Percentiles rank a stretch among this genome's conserved stretches.
These are phyloP conservation scores for Tolypocladium guangdongense DNA, from an alignment of 2,329 filamentous ascomycete species.

Conservation along the genomic window DNA sequence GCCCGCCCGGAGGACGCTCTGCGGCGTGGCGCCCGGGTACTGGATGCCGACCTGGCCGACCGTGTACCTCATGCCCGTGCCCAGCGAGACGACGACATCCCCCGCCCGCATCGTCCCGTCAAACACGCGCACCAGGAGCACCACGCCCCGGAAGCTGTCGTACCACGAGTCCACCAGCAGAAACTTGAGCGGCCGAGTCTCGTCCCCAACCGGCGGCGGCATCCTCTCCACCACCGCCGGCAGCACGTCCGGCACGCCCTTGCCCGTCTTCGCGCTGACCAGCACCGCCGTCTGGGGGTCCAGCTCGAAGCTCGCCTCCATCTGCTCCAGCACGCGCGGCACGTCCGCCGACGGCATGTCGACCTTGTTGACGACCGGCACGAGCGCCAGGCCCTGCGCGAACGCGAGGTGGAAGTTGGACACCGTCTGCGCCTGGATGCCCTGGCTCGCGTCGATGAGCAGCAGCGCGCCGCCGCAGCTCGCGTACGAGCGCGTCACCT, in stretches of 20 bases:
- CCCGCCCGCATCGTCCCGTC: conserved; percentile 76
- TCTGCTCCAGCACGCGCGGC: conserved; percentile 75
- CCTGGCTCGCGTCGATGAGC: conserved; percentile 91
- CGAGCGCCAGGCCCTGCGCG: conserved; percentile 72
- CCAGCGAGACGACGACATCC: conserved; percentile 78
- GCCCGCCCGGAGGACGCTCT: conserved; percentile 70
- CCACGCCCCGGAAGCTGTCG: conserved; percentile 87
- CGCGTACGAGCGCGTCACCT: conserved; percentile 91
- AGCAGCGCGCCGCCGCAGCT: conserved; percentile 89
- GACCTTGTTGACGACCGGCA: conserved; percentile 95
- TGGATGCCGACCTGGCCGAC: conserved; percentile 97
- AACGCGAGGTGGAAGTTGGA: conserved; percentile 98
- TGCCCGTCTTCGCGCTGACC: conserved; percentile 88
- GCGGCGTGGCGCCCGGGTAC: conserved; percentile 78
- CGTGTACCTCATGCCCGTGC: conserved; percentile 78
- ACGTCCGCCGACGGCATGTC: conserved; percentile 85
- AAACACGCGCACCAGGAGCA: conserved; percentile 83
- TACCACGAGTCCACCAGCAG: conserved; percentile 98
- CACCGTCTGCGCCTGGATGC: conserved; percentile 94
- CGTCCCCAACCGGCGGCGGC: conserved; percentile 67
- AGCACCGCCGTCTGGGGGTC: conserved; percentile 58
- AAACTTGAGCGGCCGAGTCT: conserved; percentile 63
- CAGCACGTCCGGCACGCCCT: conserved; percentile 74
- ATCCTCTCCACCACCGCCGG: conserved; percentile 79
- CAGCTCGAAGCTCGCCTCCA: conserved; percentile 78